A percentile compares a stretch with the other conserved stretches of the same genome.
Conservation (phyloP, 495 filamentous ascomycete species). For the Immersiella caudata region DNA sequence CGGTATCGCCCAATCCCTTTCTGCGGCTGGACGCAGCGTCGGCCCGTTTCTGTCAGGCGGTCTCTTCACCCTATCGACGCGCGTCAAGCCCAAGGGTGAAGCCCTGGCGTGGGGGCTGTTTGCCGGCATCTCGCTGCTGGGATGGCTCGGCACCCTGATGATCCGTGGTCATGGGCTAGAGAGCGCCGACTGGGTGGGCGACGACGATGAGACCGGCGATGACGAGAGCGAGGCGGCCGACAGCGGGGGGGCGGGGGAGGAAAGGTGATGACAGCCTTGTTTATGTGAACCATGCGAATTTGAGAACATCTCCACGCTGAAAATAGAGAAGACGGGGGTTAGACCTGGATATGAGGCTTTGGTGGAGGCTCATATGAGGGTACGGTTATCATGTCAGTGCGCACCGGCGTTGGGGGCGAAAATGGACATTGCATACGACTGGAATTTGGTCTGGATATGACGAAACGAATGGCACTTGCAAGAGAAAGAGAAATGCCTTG, state of each 20-base stretch:
- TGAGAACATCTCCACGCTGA: neutral
- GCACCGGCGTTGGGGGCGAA: neutral
- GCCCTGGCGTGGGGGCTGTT: constrained; percentile 81
- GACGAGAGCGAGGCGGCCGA: constrained; percentile 5
- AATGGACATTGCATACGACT: neutral
- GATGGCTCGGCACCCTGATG: constrained; percentile 73
- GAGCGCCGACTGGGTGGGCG: constrained; percentile 47
- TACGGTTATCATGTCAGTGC: neutral
- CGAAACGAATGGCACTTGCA: no score
- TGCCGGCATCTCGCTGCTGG: constrained; percentile 72
- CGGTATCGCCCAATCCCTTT: constrained; percentile 91
- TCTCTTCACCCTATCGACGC: constrained; percentile 73
- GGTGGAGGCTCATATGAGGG: neutral
- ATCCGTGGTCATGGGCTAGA: constrained; percentile 67
- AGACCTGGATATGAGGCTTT: neutral
- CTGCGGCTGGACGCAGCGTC: constrained; percentile 83
- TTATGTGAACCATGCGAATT: neutral
- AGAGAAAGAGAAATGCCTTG: neutral
- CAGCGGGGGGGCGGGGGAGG: neutral
- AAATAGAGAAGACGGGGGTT: neutral
- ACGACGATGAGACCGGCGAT: constrained; percentile 30
- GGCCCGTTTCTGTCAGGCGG: constrained; percentile 88
- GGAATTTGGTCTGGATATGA: neutral
- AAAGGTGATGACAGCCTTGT: neutral
- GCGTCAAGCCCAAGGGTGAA: constrained; percentile 79